A percentile compares a stretch with the other conserved stretches of the same genome.
Conservation (phyloP, 2,329 filamentous ascomycete species). For the Trichoderma cornu-damae region DNA sequence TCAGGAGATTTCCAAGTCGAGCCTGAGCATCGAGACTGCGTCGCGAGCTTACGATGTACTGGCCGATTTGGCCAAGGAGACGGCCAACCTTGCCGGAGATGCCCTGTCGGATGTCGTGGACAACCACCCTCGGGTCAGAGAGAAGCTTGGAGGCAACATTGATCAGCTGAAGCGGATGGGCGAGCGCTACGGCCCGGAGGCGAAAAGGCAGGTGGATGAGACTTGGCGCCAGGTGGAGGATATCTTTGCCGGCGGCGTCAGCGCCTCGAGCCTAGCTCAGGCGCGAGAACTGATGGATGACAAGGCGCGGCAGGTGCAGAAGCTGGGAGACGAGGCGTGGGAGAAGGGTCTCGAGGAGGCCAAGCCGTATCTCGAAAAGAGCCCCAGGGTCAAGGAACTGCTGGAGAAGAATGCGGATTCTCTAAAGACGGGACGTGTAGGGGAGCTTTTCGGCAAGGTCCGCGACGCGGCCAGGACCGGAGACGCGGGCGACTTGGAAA, state of each 20-base stretch:
- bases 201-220: slow-evolving; percentile 69
- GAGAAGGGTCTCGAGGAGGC: slow-evolving; percentile 65
- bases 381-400: slow-evolving; percentile 67
- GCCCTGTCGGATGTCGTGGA: slow-evolving; percentile 61
- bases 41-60: slow-evolving; percentile 58
- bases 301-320: slow-evolving; percentile 61
- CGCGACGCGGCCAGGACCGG: slow-evolving; percentile 58
- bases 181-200: slow-evolving; percentile 66
- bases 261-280: slow-evolving; percentile 47
- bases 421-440: slow-evolving; percentile 61
- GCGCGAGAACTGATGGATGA: slow-evolving; percentile 61
- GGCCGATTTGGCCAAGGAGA: slow-evolving; percentile 53
- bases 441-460: slow-evolving; percentile 58
- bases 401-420: slow-evolving; percentile 65
- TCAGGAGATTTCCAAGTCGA: slow-evolving; percentile 53
- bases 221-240: slow-evolving; percentile 64
- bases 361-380: slow-evolving; percentile 69
- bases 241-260: slow-evolving; percentile 58
- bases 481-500: slow-evolving; percentile 44
- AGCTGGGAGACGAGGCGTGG: slow-evolving; percentile 68
- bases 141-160: slow-evolving; percentile 63
- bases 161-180: slow-evolving; percentile 65
- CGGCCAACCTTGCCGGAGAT: slow-evolving; percentile 59
- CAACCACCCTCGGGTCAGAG: slow-evolving; percentile 68
- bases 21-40: slow-evolving; percentile 58